A percentile compares a stretch with the other conserved stretches of the same genome.
Conservation (phyloP, 1,284 basidiomycete genomes). For the Earliella scabrosa region DNA sequence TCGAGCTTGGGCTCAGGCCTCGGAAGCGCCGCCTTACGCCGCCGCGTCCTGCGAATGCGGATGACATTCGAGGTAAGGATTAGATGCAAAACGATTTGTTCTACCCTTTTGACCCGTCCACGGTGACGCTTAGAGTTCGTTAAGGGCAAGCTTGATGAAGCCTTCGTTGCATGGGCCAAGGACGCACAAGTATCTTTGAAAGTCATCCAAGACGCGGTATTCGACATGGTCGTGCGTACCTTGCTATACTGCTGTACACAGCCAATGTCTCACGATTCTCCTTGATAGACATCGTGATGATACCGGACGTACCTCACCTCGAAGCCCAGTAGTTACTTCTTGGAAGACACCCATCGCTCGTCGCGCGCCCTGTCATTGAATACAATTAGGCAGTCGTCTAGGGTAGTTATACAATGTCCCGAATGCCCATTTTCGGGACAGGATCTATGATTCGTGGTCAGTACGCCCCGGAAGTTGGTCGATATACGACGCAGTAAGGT, state of each 20-base stretch:
- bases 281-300: no score
- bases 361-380: background rate
- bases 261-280: no score
- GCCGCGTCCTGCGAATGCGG: no score
- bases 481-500: constrained; percentile 74
- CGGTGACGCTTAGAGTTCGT: background rate
- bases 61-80: no score
- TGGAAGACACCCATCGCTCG: no score
- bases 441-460: constrained; percentile 19
- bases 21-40: no score
- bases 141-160: background rate
- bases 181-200: background rate
- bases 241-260: no score
- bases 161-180: background rate
- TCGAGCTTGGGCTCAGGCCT: background rate
- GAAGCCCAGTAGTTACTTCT: no score
- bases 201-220: background rate
- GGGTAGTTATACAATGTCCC: constrained; percentile 21
- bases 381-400: constrained; percentile 12
- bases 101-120: no score
- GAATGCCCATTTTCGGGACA: background rate
- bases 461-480: constrained; percentile 58
- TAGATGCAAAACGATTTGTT: no score
- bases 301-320: no score
- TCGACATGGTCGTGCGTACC: no score